Base-by-base conservation (phyloP, 2,329 filamentous ascomycete species). In the Apiospora phragmitis region DNA sequence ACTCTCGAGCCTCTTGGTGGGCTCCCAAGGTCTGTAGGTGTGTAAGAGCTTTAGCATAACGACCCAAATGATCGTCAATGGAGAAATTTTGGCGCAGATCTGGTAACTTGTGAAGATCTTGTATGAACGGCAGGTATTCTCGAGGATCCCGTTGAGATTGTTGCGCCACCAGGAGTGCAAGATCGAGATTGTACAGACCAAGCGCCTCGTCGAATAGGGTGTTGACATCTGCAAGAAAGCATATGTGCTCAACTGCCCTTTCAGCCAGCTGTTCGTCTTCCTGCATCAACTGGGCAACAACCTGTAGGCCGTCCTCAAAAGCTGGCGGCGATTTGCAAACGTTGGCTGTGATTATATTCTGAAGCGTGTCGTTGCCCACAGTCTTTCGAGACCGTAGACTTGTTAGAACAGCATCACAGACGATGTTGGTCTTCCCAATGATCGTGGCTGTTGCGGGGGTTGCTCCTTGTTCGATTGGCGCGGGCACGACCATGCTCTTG, bases 61-160 rank as follows among this genome's bases (percentile, higher is more conserved):
- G 91, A 43, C 88, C 89, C 4, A 99, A 89, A 78, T 97, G 91
- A 77, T 98, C 92, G 78, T 99, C 96, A 68, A 99, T 97, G 55
- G 90, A 90, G 75, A 95, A 97, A 68, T 91, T 88, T 59, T 94
- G 90, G 26, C 94, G 90, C 14, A 93, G 81, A 14, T 89, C 86
- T 0, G 92, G 83, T 75, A 97, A 87, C 72, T 91, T 87, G 79
- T 98, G 94, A 2, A 99, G 87, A 45, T 91, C 91, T 78, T 97
- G 95, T 68, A 99, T 90, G 78, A 98, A 98, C 4, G 96, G 96
- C 9, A 98, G 88, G 76, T 99, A 99, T 80, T 99, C 96, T 75
- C 94, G 87, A 1, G 96, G 96, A 76, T 99, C 96, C 79, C 95
- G 94, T 81, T 99, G 96, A 0, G 95, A 96, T 79, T 98, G 95